Percentiles rank a stretch among this genome's conserved stretches.
Evolutionary conservation across 2,329 filamentous ascomycete genomes (phyloP).

Genomic region (Colletotrichum destructivum): DNA sequence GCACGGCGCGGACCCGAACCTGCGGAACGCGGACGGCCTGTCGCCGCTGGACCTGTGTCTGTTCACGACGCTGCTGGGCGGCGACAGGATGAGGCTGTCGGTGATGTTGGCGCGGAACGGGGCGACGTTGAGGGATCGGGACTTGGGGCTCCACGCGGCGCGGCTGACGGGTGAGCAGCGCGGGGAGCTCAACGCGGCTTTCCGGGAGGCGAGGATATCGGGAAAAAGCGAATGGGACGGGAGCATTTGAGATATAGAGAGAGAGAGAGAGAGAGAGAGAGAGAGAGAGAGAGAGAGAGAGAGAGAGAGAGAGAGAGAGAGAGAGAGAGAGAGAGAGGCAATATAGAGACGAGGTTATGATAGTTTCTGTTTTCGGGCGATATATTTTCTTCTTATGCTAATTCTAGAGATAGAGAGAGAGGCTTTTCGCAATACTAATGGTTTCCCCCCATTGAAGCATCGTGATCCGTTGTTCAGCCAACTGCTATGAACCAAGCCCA

Average conservation of each 20-base stretch:
- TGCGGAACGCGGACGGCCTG: slow-evolving; percentile 18
- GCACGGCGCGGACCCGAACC: slow-evolving; percentile 51
- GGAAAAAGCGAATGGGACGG: background rate
- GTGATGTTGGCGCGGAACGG: slow-evolving; percentile 15
- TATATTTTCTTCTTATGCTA: too few relatives aligned
- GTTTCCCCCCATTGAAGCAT: too few relatives aligned
- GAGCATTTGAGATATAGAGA: background rate
- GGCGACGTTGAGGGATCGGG: slow-evolving; percentile 11
- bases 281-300: too few relatives aligned
- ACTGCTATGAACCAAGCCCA: too few relatives aligned
- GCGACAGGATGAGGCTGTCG: slow-evolving; percentile 19
- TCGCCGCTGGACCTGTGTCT: slow-evolving; percentile 34
- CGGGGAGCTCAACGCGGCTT: slow-evolving; percentile 2
- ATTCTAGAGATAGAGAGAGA: too few relatives aligned
- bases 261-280: too few relatives aligned
- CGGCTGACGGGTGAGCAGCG: slow-evolving; percentile 20
- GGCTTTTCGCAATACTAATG: too few relatives aligned
- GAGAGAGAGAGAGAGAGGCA: too few relatives aligned
- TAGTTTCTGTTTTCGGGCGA: background rate
- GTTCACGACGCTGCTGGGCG: slow-evolving; percentile 3
- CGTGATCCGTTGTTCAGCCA: too few relatives aligned
- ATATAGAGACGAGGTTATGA: background rate
- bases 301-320: too few relatives aligned
- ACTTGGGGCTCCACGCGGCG: slow-evolving; percentile 15
- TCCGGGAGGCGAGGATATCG: slow-evolving; percentile 1